These are phyloP conservation scores for Malus sylvestris DNA, from an alignment of 306 rosid genomes.

Conservation along the genomic window DNA sequence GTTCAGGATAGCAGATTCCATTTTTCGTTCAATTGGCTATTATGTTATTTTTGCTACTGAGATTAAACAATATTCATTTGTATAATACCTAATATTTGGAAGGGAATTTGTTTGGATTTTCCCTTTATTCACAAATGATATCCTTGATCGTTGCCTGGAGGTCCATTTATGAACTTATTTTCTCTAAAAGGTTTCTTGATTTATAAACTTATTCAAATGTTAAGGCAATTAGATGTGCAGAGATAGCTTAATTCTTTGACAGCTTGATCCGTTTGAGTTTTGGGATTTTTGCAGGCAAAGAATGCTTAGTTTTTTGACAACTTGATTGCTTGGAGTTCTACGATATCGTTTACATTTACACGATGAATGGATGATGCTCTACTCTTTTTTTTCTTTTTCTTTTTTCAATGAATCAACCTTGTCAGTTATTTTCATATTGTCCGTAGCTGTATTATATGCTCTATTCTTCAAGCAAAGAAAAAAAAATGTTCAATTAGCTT, in stretches of 20 bases:
- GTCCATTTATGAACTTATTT: neutral
- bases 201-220: neutral
- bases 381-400: neutral
- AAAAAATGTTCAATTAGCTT: neutral
- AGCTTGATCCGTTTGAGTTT: neutral
- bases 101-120: neutral
- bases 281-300: neutral
- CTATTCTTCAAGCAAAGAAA: conserved; percentile 11
- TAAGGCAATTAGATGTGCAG: neutral
- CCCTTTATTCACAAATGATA: neutral
- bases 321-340: neutral
- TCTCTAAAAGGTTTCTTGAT: neutral
- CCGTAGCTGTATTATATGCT: conserved; percentile 6
- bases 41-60: neutral
- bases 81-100: neutral
- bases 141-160: neutral
- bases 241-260: neutral
- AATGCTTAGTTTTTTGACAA: neutral
- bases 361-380: neutral
- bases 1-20: neutral
- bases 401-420: neutral
- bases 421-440: neutral
- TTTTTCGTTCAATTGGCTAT: neutral
- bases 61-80: neutral
- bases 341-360: neutral